Conservation (phyloP, 768 basidiomycete species). For the Termitomyces sp. region DNA sequence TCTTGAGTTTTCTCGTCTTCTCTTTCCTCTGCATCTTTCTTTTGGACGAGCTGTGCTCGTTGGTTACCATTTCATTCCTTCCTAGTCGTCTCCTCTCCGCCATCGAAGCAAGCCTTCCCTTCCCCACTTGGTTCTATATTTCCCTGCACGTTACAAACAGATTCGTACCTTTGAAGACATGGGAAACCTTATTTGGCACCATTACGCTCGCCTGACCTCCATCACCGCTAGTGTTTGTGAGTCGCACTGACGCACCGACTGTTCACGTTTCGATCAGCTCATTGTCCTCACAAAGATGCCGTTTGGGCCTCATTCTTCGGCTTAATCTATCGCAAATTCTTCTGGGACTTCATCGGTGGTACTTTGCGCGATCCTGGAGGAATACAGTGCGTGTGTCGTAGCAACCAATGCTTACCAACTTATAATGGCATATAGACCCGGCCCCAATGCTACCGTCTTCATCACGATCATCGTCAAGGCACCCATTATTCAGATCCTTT, state of each 20-base stretch:
- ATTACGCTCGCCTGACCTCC: slow-evolving; percentile 66
- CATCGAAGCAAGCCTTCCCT: slow-evolving; percentile 39
- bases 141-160: slow-evolving; percentile 5
- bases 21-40: slow-evolving; percentile 17
- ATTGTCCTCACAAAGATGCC: slow-evolving; percentile 44
- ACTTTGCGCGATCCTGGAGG: slow-evolving; percentile 76
- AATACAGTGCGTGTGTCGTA: slow-evolving; percentile 55
- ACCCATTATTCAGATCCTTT: slow-evolving; percentile 70
- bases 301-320: slow-evolving; percentile 83
- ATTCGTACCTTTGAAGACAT: slow-evolving; percentile 24
- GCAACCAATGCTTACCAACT: neutral
- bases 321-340: slow-evolving; percentile 87
- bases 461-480: slow-evolving; percentile 70
- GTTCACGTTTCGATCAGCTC: slow-evolving; percentile 7
- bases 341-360: slow-evolving; percentile 93
- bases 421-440: slow-evolving; percentile 40
- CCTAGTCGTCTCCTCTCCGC: slow-evolving; percentile 22
- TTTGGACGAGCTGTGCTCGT: slow-evolving; percentile 30
- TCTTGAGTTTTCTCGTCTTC: slow-evolving; percentile 8
- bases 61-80: slow-evolving; percentile 19
- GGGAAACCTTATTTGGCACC: slow-evolving; percentile 83
- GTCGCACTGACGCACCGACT: slow-evolving; percentile 25
- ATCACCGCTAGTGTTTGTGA: slow-evolving; percentile 71
- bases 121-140: slow-evolving; percentile 16
- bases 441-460: slow-evolving; percentile 58